phyloP scores from a whole-genome alignment of 2,329 filamentous ascomycete genomes.

The Hypoxylon sp. region DNA sequence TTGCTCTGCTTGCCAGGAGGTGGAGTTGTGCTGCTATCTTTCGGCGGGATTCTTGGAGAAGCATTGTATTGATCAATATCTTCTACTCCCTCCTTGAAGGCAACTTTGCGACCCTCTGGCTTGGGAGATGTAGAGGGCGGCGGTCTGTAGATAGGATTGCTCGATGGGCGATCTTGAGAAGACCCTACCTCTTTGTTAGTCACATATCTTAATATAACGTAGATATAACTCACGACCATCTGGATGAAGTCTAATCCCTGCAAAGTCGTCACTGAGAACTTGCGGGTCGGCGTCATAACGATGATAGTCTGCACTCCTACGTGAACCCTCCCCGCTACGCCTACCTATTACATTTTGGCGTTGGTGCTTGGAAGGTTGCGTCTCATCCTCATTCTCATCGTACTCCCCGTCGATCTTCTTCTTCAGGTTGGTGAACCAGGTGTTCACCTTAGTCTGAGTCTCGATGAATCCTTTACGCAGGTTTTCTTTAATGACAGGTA shows the following conservation, averaged over 20 bases:
- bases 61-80: conserved; percentile 85
- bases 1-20: conserved; percentile 83
- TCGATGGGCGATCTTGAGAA: conserved; percentile 63
- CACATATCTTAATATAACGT: conserved; percentile 58
- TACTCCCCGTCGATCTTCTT: conserved; percentile 95
- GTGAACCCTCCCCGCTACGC: conserved; percentile 72
- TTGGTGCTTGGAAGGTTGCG: conserved; percentile 55
- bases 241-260: conserved; percentile 73
- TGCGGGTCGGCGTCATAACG: conserved; percentile 96
- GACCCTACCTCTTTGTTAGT: conserved; percentile 60
- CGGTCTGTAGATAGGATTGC: conserved; percentile 81
- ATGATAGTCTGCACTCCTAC: conserved; percentile 88
- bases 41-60: conserved; percentile 69
- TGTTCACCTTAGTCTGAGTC: conserved; percentile 92
- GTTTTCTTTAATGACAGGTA: conserved; percentile 93
- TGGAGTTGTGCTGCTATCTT: conserved; percentile 61
- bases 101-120: conserved; percentile 67
- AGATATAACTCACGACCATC: conserved; percentile 70
- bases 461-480: conserved; percentile 94
- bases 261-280: conserved; percentile 91
- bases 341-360: conserved; percentile 51
- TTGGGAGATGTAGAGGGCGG: conserved; percentile 67
- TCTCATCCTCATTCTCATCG: conserved; percentile 75
- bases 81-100: conserved; percentile 76
- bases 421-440: conserved; percentile 91